Evolutionary conservation across 768 basidiomycete genomes (phyloP).

Genomic region (Russula olivacea): DNA sequence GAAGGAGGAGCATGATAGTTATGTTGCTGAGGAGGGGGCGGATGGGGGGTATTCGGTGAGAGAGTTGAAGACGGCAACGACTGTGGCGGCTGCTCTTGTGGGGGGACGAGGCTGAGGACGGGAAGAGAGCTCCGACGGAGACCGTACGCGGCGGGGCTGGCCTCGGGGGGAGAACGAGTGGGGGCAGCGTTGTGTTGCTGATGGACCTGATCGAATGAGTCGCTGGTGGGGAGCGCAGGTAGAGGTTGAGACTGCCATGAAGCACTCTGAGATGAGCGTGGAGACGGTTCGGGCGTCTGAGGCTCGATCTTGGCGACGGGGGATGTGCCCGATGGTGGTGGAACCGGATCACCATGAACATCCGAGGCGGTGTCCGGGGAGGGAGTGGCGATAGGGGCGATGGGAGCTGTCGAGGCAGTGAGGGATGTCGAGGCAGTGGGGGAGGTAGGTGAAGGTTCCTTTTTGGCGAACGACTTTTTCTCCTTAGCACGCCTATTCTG

Average conservation of each 20-base stretch:
- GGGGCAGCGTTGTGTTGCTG: slow-evolving; percentile 4
- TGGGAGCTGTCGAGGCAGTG: neutral
- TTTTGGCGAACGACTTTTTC: slow-evolving; percentile 40
- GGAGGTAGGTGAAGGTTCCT: neutral
- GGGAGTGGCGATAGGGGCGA: neutral
- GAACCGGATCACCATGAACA: neutral
- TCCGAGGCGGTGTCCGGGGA: slow-evolving; percentile 6
- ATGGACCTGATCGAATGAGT: slow-evolving; percentile 7
- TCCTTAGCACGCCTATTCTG: slow-evolving; percentile 88
- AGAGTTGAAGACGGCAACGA: neutral
- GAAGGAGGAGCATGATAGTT: slow-evolving; percentile 1
- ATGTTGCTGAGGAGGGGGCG: slow-evolving; percentile 1
- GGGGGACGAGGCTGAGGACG: slow-evolving; percentile 15
- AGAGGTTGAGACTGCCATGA: slow-evolving; percentile 19
- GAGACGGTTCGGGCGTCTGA: slow-evolving; percentile 22
- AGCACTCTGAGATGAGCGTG: slow-evolving; percentile 4
- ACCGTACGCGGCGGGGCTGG: slow-evolving; percentile 10
- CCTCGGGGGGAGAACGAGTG: slow-evolving; percentile 11
- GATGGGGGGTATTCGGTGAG: neutral
- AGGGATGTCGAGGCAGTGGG: neutral
- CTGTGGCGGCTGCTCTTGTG: slow-evolving; percentile 11
- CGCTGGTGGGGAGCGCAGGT: neutral
- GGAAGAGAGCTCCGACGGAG: slow-evolving; percentile 23
- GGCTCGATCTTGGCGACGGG: slow-evolving; percentile 20
- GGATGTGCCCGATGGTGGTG: slow-evolving; percentile 11